These are phyloP conservation scores for Aureobasidium sp. DNA, from an alignment of 2,329 filamentous ascomycete species.

Conservation along the genomic window DNA sequence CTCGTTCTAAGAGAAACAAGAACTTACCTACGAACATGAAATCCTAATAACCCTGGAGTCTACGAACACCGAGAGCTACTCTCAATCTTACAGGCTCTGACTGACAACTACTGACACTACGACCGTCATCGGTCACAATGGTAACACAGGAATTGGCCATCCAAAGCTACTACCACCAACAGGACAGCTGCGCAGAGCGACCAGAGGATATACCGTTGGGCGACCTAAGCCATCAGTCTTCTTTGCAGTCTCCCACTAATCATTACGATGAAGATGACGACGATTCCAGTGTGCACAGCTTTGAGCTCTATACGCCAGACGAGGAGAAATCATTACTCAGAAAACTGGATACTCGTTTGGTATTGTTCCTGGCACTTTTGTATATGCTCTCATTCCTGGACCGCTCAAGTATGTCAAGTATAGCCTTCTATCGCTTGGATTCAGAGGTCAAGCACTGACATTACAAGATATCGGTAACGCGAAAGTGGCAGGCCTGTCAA, in stretches of 20 bases:
- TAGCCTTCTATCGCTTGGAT: conserved; percentile 15
- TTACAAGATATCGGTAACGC: conserved; percentile 42
- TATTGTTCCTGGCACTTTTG: conserved; percentile 70
- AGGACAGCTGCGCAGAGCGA: neutral
- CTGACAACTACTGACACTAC: neutral
- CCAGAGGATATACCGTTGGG: neutral
- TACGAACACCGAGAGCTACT: too few relatives aligned
- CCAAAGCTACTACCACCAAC: neutral
- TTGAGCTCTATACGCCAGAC: conserved; percentile 49
- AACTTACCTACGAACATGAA: neutral
- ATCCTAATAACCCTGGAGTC: too few relatives aligned
- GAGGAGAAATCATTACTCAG: conserved; percentile 62
- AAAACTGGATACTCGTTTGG: conserved; percentile 69
- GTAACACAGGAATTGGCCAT: neutral
- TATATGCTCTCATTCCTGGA: conserved; percentile 84
- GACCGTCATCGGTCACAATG: neutral
- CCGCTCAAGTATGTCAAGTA: conserved; percentile 70
- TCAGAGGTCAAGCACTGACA: neutral
- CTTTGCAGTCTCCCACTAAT: neutral
- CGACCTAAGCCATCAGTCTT: neutral
- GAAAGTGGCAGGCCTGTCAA: conserved; percentile 49
- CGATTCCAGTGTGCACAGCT: neutral
- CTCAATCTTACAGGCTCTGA: neutral
- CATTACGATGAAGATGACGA: neutral
- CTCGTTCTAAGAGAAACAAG: neutral